Conservation (phyloP, 2,329 filamentous ascomycete species). For the Alternaria incomplexa region DNA sequence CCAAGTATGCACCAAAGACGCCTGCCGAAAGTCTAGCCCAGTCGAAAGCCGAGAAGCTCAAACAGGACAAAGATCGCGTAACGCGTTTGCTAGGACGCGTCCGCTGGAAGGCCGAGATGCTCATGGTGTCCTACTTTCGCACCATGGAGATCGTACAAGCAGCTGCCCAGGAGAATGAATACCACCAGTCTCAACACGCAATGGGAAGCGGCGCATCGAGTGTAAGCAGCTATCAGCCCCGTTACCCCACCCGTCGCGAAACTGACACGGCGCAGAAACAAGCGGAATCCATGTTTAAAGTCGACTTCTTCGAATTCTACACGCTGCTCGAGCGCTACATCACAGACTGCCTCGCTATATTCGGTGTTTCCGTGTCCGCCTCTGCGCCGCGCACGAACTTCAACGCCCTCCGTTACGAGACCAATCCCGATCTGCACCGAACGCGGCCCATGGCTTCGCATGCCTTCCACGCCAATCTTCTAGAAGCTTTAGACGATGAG, state of each 20-base stretch:
- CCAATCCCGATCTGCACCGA: constrained; percentile 32
- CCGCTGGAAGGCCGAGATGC: constrained; percentile 46
- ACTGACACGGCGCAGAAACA: constrained; percentile 30
- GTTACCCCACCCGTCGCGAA: background rate
- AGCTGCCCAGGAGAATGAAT: constrained; percentile 19
- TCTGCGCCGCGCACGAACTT: constrained; percentile 25
- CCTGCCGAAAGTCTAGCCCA: constrained; percentile 31
- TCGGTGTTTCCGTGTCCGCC: constrained; percentile 60
- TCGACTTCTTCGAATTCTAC: constrained; percentile 81
- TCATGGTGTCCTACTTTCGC: constrained; percentile 37
- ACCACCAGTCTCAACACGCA: constrained; percentile 15
- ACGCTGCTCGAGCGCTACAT: constrained; percentile 73
- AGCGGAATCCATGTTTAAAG: constrained; percentile 69
- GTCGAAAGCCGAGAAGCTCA: constrained; percentile 35
- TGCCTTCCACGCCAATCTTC: constrained; percentile 72
- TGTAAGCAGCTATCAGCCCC: constrained; percentile 15
- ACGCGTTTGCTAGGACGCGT: constrained; percentile 36
- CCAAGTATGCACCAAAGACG: constrained; percentile 41
- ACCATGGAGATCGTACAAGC: constrained; percentile 34
- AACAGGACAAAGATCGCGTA: constrained; percentile 37
- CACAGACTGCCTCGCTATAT: constrained; percentile 69
- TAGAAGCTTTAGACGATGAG: constrained; percentile 65
- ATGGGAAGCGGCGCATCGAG: constrained; percentile 24
- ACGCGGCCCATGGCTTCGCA: constrained; percentile 50
- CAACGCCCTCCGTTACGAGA: constrained; percentile 42